phyloP scores from a whole-genome alignment of 257 asterid genomes.

The Plantago major region DNA sequence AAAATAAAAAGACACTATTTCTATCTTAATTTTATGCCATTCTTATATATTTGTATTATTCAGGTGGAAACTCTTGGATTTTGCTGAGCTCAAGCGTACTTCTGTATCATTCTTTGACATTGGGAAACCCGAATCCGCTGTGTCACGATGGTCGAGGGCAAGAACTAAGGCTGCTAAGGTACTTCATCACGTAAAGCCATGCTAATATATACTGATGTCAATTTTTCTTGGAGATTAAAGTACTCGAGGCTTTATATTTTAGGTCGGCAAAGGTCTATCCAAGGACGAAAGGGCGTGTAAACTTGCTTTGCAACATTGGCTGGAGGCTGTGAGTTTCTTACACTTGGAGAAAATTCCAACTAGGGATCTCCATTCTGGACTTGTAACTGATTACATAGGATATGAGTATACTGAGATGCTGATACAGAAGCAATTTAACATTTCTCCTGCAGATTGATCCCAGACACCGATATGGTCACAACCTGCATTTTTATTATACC shows the following conservation, averaged over 20 bases:
- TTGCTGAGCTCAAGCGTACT: constrained; percentile 65
- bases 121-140: constrained; percentile 66
- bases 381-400: too few relatives aligned
- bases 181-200: background rate
- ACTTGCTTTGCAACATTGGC: constrained; percentile 92
- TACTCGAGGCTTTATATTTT: background rate
- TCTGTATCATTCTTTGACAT: constrained; percentile 71
- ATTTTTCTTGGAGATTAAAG: too few relatives aligned
- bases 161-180: constrained; percentile 75
- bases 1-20: too few relatives aligned
- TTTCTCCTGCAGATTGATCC: constrained; percentile 59
- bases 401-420: background rate
- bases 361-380: background rate
- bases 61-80: constrained; percentile 92
- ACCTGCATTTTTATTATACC: constrained; percentile 65
- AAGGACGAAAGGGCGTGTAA: constrained; percentile 72
- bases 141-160: constrained; percentile 84
- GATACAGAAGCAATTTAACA: background rate
- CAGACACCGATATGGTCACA: constrained; percentile 88
- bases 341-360: constrained; percentile 1
- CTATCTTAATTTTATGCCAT: too few relatives aligned
- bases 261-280: constrained; percentile 86
- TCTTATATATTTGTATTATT: constrained; percentile 9
- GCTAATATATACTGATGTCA: background rate
- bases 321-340: constrained; percentile 72